These are phyloP conservation scores for Borealophlyctis nickersoniae DNA, from an alignment of 192 early-diverging fungal species.

Conservation along the genomic window DNA sequence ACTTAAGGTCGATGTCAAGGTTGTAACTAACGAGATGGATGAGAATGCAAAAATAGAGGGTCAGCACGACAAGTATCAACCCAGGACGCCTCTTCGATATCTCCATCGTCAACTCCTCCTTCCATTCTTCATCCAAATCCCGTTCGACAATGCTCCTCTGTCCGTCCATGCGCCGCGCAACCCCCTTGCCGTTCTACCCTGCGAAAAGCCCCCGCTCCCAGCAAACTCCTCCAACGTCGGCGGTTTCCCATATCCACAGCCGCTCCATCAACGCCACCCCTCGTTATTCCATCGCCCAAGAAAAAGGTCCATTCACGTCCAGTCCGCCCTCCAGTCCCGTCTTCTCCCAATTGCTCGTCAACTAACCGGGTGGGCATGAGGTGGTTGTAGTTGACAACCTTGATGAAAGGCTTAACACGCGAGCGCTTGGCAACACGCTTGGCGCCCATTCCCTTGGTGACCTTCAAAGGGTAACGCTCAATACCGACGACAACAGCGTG, in stretches of 20 bases:
- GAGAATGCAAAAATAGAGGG: constrained; percentile 25
- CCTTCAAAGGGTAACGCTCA: constrained; percentile 95
- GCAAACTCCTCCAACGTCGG: neutral
- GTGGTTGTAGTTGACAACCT: constrained; percentile 99
- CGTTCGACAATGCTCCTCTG: neutral
- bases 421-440: constrained; percentile 96
- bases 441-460: constrained; percentile 92
- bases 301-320: too few species aligned
- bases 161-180: neutral
- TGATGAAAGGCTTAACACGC: constrained; percentile 98
- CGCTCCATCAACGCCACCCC: neutral
- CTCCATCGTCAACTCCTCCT: neutral
- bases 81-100: neutral
- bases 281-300: too few species aligned
- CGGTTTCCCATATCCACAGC: neutral
- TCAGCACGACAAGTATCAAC: neutral
- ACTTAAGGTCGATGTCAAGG: constrained; percentile 95
- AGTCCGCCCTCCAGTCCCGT: neutral
- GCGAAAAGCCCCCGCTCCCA: neutral
- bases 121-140: neutral
- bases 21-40: constrained; percentile 67
- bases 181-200: neutral
- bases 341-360: neutral
- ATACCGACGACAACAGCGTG: constrained; percentile 98
- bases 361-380: constrained; percentile 96